Base-by-base conservation (phyloP, 371 early-diverging fungal species). In the Mortierella sp. region DNA sequence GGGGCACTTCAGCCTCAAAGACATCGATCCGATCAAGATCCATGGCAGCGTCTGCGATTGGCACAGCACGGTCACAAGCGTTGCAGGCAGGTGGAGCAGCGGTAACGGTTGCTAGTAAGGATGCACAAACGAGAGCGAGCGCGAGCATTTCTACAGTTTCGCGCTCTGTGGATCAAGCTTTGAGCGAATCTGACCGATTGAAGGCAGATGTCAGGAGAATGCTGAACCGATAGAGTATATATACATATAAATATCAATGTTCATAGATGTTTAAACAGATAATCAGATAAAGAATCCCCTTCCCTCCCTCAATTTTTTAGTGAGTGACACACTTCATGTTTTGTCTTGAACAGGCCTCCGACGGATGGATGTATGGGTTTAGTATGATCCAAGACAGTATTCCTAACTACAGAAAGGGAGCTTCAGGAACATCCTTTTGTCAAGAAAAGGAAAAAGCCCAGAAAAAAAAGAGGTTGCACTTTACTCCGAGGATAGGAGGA, bases 181-280 rank as follows among this genome's bases (percentile, higher is more conserved):
- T 81, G 32, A 74, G 75, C 16, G 81, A 81, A 55, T 67, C 81
- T 3, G 81, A 81, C 52, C 63, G 68, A 45, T 45, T 81, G 59
- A 81, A 81, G 53, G 81, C 72, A 2, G 81, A 81, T 38, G 74
- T 81, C 28, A 67, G 76, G 36, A 63, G 72, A 21, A 81, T 81
- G 81, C 43, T 81, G 45, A 81, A 75, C 50, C 81, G 81, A 8
- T 81, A 59, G 66, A 45, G 16, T 8, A 45, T 21, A 10, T 28
- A 24, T 28, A 28, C 2, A 28, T 2, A 28, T 28, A 28, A 28
- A 28, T 28, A 28, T 28, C 28, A 28, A 28, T 28, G 28, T 55
- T 55, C 7, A 24, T 55, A 55, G 28, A 55, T 24, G 9, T 5
- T 55, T 50, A 50, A 28, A 1, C 28, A n/a, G 10, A 50, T n/a